A percentile compares a stretch with the other conserved stretches of the same genome.
These are phyloP conservation scores for Wickerhamiella australiensis DNA, from an alignment of 805 yeast genomes.

Conservation along the genomic window DNA sequence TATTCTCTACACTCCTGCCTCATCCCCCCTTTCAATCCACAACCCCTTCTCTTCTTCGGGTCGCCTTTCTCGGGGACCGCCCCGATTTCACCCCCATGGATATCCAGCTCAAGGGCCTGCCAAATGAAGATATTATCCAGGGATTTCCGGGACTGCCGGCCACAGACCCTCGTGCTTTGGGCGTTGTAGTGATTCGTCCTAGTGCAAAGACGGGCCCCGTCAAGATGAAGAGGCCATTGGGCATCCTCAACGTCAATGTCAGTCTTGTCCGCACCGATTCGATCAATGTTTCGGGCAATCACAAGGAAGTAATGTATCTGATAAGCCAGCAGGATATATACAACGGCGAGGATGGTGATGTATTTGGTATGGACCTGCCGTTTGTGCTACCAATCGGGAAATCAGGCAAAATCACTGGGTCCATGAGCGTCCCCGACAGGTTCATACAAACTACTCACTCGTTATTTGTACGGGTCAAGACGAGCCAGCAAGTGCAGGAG, in stretches of 20 bases:
- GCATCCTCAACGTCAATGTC: slow-evolving; percentile 24
- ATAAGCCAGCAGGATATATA: slow-evolving; percentile 26
- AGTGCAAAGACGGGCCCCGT: slow-evolving; percentile 9
- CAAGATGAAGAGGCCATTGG: slow-evolving; percentile 18
- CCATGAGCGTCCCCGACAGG: slow-evolving; percentile 7
- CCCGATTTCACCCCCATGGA: slow-evolving; percentile 4
- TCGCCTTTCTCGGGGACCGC: too few species aligned
- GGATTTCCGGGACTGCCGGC: slow-evolving; percentile 36
- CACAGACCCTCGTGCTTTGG: slow-evolving; percentile 32
- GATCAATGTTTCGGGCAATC: slow-evolving; percentile 27
- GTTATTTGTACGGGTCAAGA: slow-evolving; percentile 23
- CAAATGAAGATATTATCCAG: slow-evolving; percentile 32
- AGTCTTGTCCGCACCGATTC: slow-evolving; percentile 33
- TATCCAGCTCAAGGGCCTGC: slow-evolving; percentile 28
- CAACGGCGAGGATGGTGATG: slow-evolving; percentile 18
- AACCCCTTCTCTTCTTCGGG: too few species aligned
- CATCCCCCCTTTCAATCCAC: neutral
- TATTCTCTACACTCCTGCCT: neutral
- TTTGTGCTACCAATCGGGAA: slow-evolving; percentile 31
- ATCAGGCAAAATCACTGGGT: slow-evolving; percentile 22
- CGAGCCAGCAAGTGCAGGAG: slow-evolving; percentile 17
- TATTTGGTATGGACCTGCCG: slow-evolving; percentile 30
- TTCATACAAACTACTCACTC: slow-evolving; percentile 27
- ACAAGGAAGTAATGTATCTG: slow-evolving; percentile 29
- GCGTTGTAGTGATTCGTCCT: slow-evolving; percentile 30